These are phyloP conservation scores for Haematococcus sp. DNA, from an alignment of 139 green algal genomes.

Conservation along the genomic window DNA sequence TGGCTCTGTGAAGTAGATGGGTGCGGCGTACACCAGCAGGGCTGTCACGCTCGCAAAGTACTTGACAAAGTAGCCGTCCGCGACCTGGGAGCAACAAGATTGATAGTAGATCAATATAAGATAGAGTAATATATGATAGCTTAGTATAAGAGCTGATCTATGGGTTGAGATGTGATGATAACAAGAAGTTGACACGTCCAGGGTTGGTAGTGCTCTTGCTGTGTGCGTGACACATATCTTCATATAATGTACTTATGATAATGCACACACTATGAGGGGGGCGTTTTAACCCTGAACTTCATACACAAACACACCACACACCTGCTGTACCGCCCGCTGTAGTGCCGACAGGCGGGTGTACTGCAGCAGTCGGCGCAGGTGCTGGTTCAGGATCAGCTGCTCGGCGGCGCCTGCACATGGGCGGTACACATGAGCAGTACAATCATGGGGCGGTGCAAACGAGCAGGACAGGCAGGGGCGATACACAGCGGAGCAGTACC, in stretches of 20 bases:
- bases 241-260: too few species aligned
- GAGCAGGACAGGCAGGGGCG: too few species aligned
- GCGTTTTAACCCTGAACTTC: neutral
- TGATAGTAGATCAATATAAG: neutral
- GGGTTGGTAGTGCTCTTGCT: too few species aligned
- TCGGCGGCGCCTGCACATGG: conserved; percentile 60
- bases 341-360: conserved; percentile 80
- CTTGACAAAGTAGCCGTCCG: conserved; percentile 89
- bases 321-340: conserved; percentile 85
- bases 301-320: conserved; percentile 12
- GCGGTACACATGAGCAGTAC: too few species aligned
- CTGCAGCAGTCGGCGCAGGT: conserved; percentile 79
- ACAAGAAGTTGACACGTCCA: too few species aligned
- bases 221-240: too few species aligned
- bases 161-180: neutral
- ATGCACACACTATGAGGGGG: neutral
- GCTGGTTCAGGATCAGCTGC: conserved; percentile 88
- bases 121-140: neutral
- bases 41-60: conserved; percentile 80
- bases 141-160: neutral
- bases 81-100: conserved; percentile 36
- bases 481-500: too few species aligned
- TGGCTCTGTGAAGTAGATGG: conserved; percentile 67
- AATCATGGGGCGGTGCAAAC: too few species aligned
- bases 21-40: conserved; percentile 81